Evolutionary conservation across 2,329 filamentous ascomycete genomes (phyloP).

Genomic region (Fusarium sp.): DNA sequence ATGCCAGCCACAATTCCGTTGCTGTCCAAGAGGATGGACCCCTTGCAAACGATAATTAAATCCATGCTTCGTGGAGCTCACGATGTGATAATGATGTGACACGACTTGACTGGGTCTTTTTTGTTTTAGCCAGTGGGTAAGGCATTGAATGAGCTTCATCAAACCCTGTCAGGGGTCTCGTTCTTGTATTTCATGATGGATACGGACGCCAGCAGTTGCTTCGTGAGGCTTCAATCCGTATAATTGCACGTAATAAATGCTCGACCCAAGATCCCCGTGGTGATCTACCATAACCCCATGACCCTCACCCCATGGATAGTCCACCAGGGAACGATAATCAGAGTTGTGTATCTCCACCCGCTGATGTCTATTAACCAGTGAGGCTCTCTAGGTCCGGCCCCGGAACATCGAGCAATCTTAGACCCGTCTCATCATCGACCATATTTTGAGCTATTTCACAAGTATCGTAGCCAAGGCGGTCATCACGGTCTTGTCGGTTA

Average conservation of each 20-base stretch:
- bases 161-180: constrained; percentile 16
- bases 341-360: constrained; percentile 20
- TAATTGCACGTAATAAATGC: constrained; percentile 11
- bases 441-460: constrained; percentile 8
- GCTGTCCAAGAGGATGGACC: constrained; percentile 20
- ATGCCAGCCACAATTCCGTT: constrained; percentile 44
- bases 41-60: constrained; percentile 28
- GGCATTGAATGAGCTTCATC: constrained; percentile 2
- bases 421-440: constrained; percentile 5
- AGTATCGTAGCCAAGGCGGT: constrained; percentile 8
- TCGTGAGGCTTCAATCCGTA: constrained; percentile 15
- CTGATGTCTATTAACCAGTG: constrained; percentile 8
- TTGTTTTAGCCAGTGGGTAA: constrained; percentile 31
- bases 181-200: constrained; percentile 1
- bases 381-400: constrained; percentile 9
- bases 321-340: constrained; percentile 4
- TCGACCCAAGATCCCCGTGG: constrained; percentile 15
- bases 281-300: constrained; percentile 27
- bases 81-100: constrained; percentile 23
- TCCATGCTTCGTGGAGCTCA: constrained; percentile 30
- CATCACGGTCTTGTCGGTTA: not conserved
- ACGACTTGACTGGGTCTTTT: constrained; percentile 25
- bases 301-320: constrained; percentile 8
- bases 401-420: constrained; percentile 18
- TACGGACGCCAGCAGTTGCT: not conserved